Percentiles rank a stretch among this genome's conserved stretches.
Evolutionary conservation across 2,329 filamentous ascomycete genomes (phyloP).

Genomic region (Fusarium phyllophilum): DNA sequence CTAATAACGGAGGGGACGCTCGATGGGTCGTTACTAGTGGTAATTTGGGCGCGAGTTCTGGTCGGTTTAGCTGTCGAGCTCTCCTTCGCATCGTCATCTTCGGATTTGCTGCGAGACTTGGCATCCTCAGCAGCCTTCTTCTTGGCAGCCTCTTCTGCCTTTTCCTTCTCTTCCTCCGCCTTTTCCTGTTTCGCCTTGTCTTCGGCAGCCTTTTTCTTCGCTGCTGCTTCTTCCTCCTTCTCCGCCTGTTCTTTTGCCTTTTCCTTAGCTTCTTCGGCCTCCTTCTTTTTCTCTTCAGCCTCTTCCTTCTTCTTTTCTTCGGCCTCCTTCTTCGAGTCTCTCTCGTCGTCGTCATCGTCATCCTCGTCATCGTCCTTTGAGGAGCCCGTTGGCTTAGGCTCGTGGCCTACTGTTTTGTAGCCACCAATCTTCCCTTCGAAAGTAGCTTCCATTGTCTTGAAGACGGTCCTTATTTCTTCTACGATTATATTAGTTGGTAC

Average conservation of each 20-base stretch:
- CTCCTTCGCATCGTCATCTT: constrained; percentile 12
- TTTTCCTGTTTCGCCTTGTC: constrained; percentile 26
- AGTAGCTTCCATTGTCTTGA: constrained; percentile 53
- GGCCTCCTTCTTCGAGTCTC: constrained; percentile 14
- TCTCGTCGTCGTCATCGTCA: constrained; percentile 11
- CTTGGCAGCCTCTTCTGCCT: constrained; percentile 29
- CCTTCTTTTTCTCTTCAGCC: constrained; percentile 19
- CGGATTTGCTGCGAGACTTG: constrained; percentile 26
- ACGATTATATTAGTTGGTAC: constrained; percentile 6
- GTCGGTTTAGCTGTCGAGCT: constrained; percentile 35
- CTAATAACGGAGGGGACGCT: constrained; percentile 43
- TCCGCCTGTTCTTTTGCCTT: constrained; percentile 26
- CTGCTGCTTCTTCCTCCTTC: constrained; percentile 14
- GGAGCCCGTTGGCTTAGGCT: constrained; percentile 25
- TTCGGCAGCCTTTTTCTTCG: constrained; percentile 14
- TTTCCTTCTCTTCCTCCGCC: constrained; percentile 27
- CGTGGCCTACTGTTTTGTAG: constrained; percentile 50
- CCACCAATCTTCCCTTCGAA: constrained; percentile 58
- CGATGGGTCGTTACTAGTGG: constrained; percentile 32
- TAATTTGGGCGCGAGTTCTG: constrained; percentile 24
- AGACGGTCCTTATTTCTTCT: constrained; percentile 53
- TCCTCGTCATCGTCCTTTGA: constrained; percentile 6
- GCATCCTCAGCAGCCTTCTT: constrained; percentile 24
- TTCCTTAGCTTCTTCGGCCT: constrained; percentile 39
- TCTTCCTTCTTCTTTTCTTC: constrained; percentile 34